Base-by-base conservation (phyloP, 2,329 filamentous ascomycete genomes). In the Zelopaecilomyces penicillatus region DNA sequence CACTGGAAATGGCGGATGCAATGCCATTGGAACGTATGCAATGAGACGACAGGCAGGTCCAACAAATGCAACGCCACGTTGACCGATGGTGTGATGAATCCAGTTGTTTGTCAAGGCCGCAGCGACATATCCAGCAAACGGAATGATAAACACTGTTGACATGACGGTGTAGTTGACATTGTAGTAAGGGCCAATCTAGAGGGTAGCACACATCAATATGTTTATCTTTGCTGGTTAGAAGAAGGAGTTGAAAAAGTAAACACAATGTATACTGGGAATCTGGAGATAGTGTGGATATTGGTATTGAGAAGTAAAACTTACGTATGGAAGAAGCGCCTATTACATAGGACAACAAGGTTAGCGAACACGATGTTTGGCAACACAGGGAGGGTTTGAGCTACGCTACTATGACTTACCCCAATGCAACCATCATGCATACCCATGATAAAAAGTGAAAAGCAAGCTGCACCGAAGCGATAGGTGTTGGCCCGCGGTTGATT, bases 1-100 rank as follows among this genome's bases (percentile, higher is more conserved):
- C 0, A 79, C 78, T 0, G 82, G 76, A 54, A 81, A 88, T 0
- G 82, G 82, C 1, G 84, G 85, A 58, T 87, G 85, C 4, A 82
- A 63, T 4, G 76, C 72, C 45, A 85, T 73, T 29, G 83, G 68
- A 27, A 83, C 62, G 55, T 86, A 88, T 12, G 82, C 76, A 27
- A 80, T 52, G 6, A 87, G 57, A 54, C 86, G 83, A 51, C 74
- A 78, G 8, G 71, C 47, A 0, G 85, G 81, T 0, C 73, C 80
- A 5, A 87, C 60, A 41, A 86, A 57, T 8, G 85, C 83, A 7
- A 89, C 75, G 7, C 86, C 86, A 11, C 83, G 75, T 57, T 59
- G 59, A 1, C 58, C 58, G 6, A 57, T 37, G 2, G 43, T 48
- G 4, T 54, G 42, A 43, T 65, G 62, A n/a, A 65, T 39, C 6